Conservation (phyloP, 2,329 filamentous ascomycete species). For the Metarhizium sp. region DNA sequence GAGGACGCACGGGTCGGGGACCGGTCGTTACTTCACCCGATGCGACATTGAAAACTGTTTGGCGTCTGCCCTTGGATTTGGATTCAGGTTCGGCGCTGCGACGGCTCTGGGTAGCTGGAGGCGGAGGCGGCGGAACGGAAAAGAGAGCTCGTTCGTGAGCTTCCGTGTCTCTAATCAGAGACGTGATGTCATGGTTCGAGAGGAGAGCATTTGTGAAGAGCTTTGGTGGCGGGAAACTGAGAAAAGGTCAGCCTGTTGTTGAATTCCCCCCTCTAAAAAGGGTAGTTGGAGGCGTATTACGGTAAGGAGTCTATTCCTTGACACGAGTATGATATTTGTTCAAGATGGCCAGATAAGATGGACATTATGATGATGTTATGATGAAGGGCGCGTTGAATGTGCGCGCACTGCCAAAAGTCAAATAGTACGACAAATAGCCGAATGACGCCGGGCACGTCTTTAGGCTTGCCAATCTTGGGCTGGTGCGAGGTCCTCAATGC, state of each 20-base stretch:
- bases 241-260: no score
- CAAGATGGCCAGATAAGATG: constrained; percentile 59
- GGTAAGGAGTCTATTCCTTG: constrained; percentile 66
- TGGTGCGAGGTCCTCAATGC: no score
- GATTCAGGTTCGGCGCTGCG: constrained; percentile 28
- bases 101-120: constrained; percentile 31
- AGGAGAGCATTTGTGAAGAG: constrained; percentile 94
- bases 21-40: constrained; percentile 53
- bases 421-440: no score
- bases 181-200: constrained; percentile 81
- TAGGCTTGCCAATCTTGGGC: no score
- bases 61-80: constrained; percentile 37
- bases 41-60: constrained; percentile 58
- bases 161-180: constrained; percentile 91
- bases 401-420: neutral
- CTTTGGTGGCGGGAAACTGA: constrained; percentile 79
- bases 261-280: no score
- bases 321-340: constrained; percentile 69
- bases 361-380: constrained; percentile 43
- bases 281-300: constrained; percentile 29
- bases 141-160: constrained; percentile 90
- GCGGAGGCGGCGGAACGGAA: constrained; percentile 71
- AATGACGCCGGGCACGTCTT: no score
- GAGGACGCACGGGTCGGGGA: constrained; percentile 34
- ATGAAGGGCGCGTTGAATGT: neutral